Percentiles rank a stretch among this genome's conserved stretches.
Conservation (phyloP, 176 grass and related monocot genomes). For the Chrysopogon serrulatus region DNA sequence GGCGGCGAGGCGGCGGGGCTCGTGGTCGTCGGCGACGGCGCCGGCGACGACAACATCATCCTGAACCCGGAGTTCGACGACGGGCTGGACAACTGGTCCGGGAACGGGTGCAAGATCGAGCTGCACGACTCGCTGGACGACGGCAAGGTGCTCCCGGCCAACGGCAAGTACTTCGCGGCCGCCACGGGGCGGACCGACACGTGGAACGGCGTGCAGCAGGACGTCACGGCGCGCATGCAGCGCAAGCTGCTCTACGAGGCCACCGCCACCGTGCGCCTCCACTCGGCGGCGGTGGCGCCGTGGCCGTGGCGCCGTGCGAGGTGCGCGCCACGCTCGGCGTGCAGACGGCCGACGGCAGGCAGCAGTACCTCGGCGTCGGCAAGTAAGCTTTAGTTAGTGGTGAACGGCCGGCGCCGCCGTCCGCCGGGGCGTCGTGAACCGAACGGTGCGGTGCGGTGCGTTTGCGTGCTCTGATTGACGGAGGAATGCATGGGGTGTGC, state of each 20-base stretch:
- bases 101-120: constrained; percentile 77
- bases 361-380: constrained; percentile 74
- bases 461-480: neutral
- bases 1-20: neutral
- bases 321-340: constrained; percentile 61
- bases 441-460: too few species aligned
- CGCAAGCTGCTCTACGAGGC: constrained; percentile 66
- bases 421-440: neutral
- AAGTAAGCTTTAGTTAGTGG: constrained; percentile 59
- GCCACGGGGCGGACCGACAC: constrained; percentile 63
- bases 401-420: too few species aligned
- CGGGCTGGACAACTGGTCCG: constrained; percentile 70
- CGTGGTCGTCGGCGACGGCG: constrained; percentile 13
- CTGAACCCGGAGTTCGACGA: constrained; percentile 83
- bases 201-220: constrained; percentile 85
- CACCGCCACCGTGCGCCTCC: constrained; percentile 57
- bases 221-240: constrained; percentile 63
- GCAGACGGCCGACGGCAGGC: constrained; percentile 55
- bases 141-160: constrained; percentile 58
- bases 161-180: constrained; percentile 71
- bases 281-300: neutral
- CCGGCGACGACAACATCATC: constrained; percentile 69
- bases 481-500: neutral
- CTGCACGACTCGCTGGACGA: constrained; percentile 71
- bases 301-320: constrained; percentile 27